Evolutionary conservation across 2,329 filamentous ascomycete genomes (phyloP), one percentile per base, ranked within the genome.

Genomic region (Diplocarpon mali): DNA sequence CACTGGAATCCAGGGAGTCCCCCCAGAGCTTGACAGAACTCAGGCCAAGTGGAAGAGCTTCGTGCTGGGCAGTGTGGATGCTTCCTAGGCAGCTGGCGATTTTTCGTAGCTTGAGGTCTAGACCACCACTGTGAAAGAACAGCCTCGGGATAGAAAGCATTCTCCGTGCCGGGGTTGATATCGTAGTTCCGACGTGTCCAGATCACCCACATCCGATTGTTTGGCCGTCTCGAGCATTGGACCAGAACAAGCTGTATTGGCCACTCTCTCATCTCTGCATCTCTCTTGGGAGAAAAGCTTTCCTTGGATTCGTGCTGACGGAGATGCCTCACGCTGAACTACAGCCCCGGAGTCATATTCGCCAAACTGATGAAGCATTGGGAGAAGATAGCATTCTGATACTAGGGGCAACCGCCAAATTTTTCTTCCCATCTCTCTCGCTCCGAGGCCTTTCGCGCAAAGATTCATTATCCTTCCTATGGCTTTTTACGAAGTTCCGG

Each of bases 21-120:
- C 90, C 92, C 89, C 89, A 95, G 42, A 90, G 68, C 60, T 87
- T 75, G 2, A 94, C 75, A 39, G 76, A 71, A 38, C 72, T 69
- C 67, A 86, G 78, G 37, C 73, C 68, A 82, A 85, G 93, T 45
- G 75, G 68, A 1, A 69, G 65, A 2, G 88, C 88, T 62, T 92
- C 78, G 12, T 65, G 64, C 57, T 81, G 78, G 2, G 86, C 87
- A 37, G 77, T 69, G 38, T 66, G 64, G 39, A 94, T 62, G 66
- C 0, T 73, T 69, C 10, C 66, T 64, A 46, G 3, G 42, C 38
- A 32, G 16, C 16, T 40, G 16, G 36, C 17, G 24, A 16, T 38
- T 15, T 1, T 39, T 24, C 4, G 20, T 24, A 24, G n/a, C 7
- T 43, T 16, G 27, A 32, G n/a, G 29, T 5, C 15, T 13, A 16